These are phyloP conservation scores for Emericellopsis terricola DNA, from an alignment of 495 filamentous ascomycete species.

Conservation along the genomic window DNA sequence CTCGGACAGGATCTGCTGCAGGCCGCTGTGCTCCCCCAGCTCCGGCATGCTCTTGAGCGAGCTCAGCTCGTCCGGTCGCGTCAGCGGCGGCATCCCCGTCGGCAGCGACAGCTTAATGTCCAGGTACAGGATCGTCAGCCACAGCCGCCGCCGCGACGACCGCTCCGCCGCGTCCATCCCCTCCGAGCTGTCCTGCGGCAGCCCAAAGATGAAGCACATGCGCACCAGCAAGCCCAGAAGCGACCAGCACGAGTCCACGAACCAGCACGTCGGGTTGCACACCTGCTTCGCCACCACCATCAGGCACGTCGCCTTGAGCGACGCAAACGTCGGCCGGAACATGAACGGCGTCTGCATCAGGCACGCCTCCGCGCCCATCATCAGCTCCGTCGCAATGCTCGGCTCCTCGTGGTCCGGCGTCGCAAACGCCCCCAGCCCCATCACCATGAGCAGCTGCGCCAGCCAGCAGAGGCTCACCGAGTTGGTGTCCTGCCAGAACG, in stretches of 20 bases:
- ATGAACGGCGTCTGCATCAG: conserved; percentile 26
- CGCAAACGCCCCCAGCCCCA: conserved; percentile 21
- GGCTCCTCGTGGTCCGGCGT: conserved; percentile 6
- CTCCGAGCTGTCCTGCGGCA: conserved; percentile 4
- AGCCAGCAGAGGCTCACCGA: conserved; percentile 14
- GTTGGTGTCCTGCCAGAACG: conserved; percentile 22
- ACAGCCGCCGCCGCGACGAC: conserved; percentile 16
- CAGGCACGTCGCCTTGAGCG: conserved; percentile 29
- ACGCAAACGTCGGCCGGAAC: conserved; percentile 20
- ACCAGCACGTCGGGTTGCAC: conserved; percentile 5
- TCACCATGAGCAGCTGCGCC: conserved; percentile 27
- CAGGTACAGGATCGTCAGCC: conserved; percentile 26
- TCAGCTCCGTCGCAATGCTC: conserved; percentile 19
- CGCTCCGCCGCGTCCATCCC: neutral
- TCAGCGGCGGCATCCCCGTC: conserved; percentile 21
- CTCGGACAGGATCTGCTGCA: conserved; percentile 22
- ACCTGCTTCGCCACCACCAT: conserved; percentile 27
- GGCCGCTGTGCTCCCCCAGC: conserved; percentile 11
- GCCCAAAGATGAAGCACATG: conserved; percentile 20
- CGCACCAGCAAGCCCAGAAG: conserved; percentile 28
- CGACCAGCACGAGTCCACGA: conserved; percentile 30
- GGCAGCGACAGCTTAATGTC: conserved; percentile 21
- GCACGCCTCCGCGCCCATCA: conserved; percentile 31
- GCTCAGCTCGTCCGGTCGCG: conserved; percentile 23
- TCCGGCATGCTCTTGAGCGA: conserved; percentile 8